phyloP scores from a whole-genome alignment of 208 protist species.

The Acanthamoeba castellanii region DNA sequence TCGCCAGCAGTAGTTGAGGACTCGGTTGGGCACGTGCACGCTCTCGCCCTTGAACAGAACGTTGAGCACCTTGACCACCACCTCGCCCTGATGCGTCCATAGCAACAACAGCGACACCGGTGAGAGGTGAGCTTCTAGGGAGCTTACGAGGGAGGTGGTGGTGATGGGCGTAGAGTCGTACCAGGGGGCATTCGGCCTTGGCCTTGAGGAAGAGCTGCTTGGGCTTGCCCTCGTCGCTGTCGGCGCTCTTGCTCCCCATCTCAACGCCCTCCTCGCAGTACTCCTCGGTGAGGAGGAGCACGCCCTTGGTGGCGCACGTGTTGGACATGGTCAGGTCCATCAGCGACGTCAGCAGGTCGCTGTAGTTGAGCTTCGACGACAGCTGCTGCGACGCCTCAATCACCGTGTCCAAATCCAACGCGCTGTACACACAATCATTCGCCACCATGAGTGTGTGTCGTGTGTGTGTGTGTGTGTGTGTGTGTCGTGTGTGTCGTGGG shows the following conservation, averaged over 20 bases:
- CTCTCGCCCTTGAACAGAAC: constrained; percentile 28
- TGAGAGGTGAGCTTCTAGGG: too few species aligned
- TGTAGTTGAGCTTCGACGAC: constrained; percentile 58
- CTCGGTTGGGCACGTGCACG: constrained; percentile 9
- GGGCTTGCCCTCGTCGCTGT: not conserved
- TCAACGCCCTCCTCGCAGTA: not conserved
- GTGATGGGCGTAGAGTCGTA: not conserved
- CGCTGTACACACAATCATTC: not conserved
- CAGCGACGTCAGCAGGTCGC: constrained; percentile 52
- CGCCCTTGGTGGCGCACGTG: constrained; percentile 40
- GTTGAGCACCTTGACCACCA: constrained; percentile 28
- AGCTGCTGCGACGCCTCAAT: constrained; percentile 33
- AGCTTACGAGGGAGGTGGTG: too few species aligned
- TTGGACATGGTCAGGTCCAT: constrained; percentile 50
- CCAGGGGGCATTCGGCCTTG: not conserved
- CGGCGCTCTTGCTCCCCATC: not conserved
- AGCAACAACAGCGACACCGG: too few species aligned
- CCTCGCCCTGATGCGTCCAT: not conserved
- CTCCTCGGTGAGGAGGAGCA: constrained; percentile 26
- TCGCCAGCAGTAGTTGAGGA: constrained; percentile 74
- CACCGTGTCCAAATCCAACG: constrained; percentile 58
- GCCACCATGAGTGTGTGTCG: not conserved
- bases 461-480: not conserved
- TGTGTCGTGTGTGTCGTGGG: not conserved
- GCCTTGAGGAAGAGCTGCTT: not conserved